Evolutionary conservation across 208 protist genomes (phyloP), one percentile per base, ranked within the genome.

Genomic region (Herpetomonas samuelpessoai): DNA sequence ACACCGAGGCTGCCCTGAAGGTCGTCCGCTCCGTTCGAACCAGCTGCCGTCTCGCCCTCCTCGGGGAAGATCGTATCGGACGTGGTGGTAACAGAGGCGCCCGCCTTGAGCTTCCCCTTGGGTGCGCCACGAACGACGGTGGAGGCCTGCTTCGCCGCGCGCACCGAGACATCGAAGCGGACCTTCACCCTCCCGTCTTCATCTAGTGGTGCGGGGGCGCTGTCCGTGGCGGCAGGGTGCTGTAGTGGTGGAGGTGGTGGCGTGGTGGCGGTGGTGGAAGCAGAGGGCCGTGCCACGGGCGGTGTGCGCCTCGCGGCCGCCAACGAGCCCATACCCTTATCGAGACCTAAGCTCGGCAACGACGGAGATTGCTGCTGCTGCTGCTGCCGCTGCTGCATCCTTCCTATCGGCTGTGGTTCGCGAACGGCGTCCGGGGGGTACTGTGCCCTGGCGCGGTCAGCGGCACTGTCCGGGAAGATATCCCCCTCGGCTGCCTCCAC

Each of bases 61-160:
- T n/a, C n/a, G n/a, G n/a, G n/a, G n/a, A n/a, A n/a, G n/a, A n/a
- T n/a, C n/a, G n/a, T n/a, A n/a, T n/a, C n/a, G n/a, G n/a, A n/a
- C n/a, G n/a, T n/a, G 24, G 46, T n/a, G 46, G 12, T 51, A 19
- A 22, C 7, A 9, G 24, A 51, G 21, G 7, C 19, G 46, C 22
- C 19, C 18, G 7, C 46, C 46, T 51, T 51, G 12, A 21, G 6
- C 46, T 51, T n/a, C 46, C 18, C 46, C 19, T 26, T 51, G 46
- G 46, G 7, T 19, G 12, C 19, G 24, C 9, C 38, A 45, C 38
- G 10, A 51, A 51, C 12, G 7, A 62, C 41, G 4, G 60, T 65
- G 14, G 60, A 65, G 31, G 50, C 18, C 14, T 57, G 21, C 49
- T 65, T 46, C 30, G 60, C 50, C 9, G 60, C 60, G 10, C 51